These are phyloP conservation scores for Globisporangium barbulae DNA, from an alignment of 352 stramenopile genomes.

Conservation along the genomic window DNA sequence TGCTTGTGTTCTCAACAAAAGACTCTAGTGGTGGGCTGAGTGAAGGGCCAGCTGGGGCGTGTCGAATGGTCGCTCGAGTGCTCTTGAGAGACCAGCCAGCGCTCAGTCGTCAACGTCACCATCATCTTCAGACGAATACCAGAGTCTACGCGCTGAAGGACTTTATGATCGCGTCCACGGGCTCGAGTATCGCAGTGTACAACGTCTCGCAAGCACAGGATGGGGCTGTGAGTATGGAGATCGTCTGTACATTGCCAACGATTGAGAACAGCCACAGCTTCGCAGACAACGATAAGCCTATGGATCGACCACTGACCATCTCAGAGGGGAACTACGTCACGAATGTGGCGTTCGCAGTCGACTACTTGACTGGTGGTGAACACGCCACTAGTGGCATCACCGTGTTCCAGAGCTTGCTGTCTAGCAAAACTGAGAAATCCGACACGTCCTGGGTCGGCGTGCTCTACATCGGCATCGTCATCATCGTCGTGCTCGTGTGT, in stretches of 20 bases:
- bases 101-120: background rate
- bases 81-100: background rate
- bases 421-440: constrained; percentile 14
- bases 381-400: background rate
- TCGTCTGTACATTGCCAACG: background rate
- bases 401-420: constrained; percentile 37
- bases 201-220: constrained; percentile 8
- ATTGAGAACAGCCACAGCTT: background rate
- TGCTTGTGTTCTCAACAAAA: constrained; percentile 35
- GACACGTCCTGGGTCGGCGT: constrained; percentile 26
- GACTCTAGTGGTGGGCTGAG: background rate
- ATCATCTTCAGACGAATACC: background rate
- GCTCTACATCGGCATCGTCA: constrained; percentile 18
- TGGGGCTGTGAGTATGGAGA: constrained; percentile 1
- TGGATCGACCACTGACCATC: constrained; percentile 13
- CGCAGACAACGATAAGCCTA: background rate
- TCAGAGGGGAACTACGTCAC: constrained; percentile 29
- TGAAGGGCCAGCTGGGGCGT: background rate
- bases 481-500: constrained; percentile 24
- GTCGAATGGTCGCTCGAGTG: constrained; percentile 3
- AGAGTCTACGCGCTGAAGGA: constrained; percentile 12
- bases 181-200: constrained; percentile 7
- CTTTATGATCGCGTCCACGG: constrained; percentile 10
- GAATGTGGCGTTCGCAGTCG: constrained; percentile 17
- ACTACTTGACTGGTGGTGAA: background rate